phyloP scores from a whole-genome alignment of 108 stramenopile genomes.

The Cylindrotheca closterium region DNA sequence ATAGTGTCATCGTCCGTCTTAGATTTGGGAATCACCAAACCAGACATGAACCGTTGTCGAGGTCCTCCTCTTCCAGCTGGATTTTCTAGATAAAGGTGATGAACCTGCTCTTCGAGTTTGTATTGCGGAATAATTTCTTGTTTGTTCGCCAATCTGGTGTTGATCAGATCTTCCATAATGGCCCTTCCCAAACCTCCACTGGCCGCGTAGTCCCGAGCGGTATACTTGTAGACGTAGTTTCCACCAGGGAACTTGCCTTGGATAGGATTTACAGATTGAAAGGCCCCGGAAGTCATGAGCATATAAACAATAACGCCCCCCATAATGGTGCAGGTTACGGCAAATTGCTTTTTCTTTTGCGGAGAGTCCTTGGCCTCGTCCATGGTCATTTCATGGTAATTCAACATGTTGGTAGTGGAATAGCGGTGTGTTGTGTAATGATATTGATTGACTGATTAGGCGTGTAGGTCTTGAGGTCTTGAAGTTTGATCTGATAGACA shows the following conservation, averaged over 20 bases:
- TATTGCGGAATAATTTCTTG: slow-evolving; percentile 17
- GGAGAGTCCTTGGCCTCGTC: slow-evolving; percentile 52
- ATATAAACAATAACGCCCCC: slow-evolving; percentile 33
- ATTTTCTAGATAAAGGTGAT: slow-evolving; percentile 68
- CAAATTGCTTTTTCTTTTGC: slow-evolving; percentile 46
- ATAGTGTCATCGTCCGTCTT: slow-evolving; percentile 17
- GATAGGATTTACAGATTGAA: slow-evolving; percentile 33
- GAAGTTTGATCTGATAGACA: too few relatives aligned
- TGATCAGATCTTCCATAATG: slow-evolving; percentile 10
- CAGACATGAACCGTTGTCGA: slow-evolving; percentile 54
- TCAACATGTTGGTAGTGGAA: slow-evolving; percentile 45
- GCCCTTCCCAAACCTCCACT: slow-evolving; percentile 24
- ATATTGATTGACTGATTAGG: too few relatives aligned
- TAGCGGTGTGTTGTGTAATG: not conserved
- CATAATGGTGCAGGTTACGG: slow-evolving; percentile 55
- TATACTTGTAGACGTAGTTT: slow-evolving; percentile 57
- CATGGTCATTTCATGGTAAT: slow-evolving; percentile 81
- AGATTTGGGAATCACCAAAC: slow-evolving; percentile 35
- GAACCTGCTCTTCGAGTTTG: slow-evolving; percentile 44
- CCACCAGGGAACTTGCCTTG: slow-evolving; percentile 68
- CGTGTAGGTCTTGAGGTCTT: too few relatives aligned
- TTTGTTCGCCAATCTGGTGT: slow-evolving; percentile 22
- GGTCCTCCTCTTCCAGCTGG: slow-evolving; percentile 41
- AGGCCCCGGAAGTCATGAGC: slow-evolving; percentile 48
- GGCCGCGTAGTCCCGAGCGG: slow-evolving; percentile 69